Evolutionary conservation across 805 yeast species (phyloP), one percentile per base, ranked within the genome.

Genomic region (Starmerella roubikii): DNA sequence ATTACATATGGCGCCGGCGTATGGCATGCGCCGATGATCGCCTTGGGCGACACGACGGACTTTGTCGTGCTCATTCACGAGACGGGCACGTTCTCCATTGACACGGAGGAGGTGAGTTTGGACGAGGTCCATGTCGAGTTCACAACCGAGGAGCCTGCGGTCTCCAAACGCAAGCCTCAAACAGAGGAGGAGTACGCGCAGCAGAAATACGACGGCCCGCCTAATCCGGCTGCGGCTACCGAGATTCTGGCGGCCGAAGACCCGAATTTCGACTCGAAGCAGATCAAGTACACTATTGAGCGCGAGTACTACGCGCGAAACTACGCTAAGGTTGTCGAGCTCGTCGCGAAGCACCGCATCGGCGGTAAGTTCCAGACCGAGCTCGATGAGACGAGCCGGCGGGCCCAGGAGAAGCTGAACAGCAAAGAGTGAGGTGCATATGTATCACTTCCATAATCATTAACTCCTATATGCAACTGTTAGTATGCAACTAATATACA

Each of bases 1-100:
- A 84, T 86, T 3, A 86, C 95, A 0, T 85, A 85, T 56, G 93
- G 85, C 0, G 72, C 46, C 11, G 83, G 79, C 1, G 72, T 78
- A 4, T 86, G 97, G 97, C 97, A 86, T 56, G 94, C 96, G 0
- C 96, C 97, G 3, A 86, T 86, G 97, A 78, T 88, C 18, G 88
- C 83, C 2, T 57, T 84, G 9, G 78, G 76, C 25, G 73, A 70
- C 20, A 61, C 63, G 4, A 60, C 77, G 12, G 94, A 88, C 53
- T 88, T 86, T 60, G 86, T 83, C 2, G 96, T 88, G n/a, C 61
- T 85, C 38, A 77, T 83, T 24, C 79, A 79, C 54, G 96, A 86
- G 51, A 82, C 81, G 47, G 88, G 83, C 1, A 76, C 80, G 5
- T 65, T 76, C 1, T 71, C 71, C 2, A 93, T 80, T 48, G 94